Base-by-base conservation (phyloP, 1,139 yeast species). In the Hansenula lynferdii region DNA sequence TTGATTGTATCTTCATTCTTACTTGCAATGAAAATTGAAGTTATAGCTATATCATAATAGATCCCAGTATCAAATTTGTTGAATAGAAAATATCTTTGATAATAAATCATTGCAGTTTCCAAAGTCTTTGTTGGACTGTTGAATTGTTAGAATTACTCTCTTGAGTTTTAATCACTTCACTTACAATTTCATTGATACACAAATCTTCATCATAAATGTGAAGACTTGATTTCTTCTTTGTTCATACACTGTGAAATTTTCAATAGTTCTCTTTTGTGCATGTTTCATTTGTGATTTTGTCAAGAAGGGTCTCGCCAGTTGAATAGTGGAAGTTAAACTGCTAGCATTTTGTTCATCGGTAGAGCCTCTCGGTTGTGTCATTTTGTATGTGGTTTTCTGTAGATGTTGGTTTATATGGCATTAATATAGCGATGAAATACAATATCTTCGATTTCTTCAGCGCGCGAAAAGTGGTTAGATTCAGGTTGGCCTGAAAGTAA, bases 1-100 rank as follows among this genome's bases (percentile, higher is more conserved):
- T 90, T 90, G 29, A 90, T 81, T 31, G 95, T 89, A 56, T 90
- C 97, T 55, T 87, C 96, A 50, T 81, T 79, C 59, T 92, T 90
- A 32, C 84, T 70, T 4, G 97, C 86, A 26, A 89, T 70, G 44
- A 87, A 76, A n/a, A 92, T 56, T 42, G 94, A 76, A 6, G 95
- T 75, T 6, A 84, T 62, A 0, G 86, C 89, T 18, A 84, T 75
- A 31, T 81, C 81, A 50, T 64, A 56, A 38, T 65, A 61, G 17
- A 57, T 39, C 20, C 54, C 60, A 2, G 64, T 61, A 42, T 75
- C 79, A 50, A 80, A 81, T 45, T 62, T 62, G 54, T 81, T 80
- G 59, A 79, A 78, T 18, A 85, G 65, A 53, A 75, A 84, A 56
- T 70, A 85, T 41, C 89, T 64, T 50, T 84, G 94, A 56, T 78